A percentile compares a stretch with the other conserved stretches of the same genome.
phyloP scores from a whole-genome alignment of 768 basidiomycete species.

The Exidia glandulosa region DNA sequence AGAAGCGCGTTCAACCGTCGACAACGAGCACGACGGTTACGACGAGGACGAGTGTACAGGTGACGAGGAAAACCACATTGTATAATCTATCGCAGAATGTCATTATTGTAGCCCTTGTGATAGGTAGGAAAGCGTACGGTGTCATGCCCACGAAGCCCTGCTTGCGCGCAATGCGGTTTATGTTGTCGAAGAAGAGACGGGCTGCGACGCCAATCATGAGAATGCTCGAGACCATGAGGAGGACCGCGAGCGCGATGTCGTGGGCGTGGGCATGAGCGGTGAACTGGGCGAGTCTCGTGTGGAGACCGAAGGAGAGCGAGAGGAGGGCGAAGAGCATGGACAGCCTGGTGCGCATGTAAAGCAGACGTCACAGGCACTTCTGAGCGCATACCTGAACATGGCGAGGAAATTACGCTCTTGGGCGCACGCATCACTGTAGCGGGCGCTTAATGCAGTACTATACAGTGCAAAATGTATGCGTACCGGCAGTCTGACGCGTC shows the following conservation, averaged over 20 bases:
- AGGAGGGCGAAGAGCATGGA: not conserved
- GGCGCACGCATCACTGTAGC: not conserved
- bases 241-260: not conserved
- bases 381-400: not conserved
- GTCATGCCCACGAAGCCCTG: not conserved
- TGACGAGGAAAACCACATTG: not conserved
- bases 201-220: not conserved
- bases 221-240: not conserved
- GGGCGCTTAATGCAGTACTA: too few species aligned
- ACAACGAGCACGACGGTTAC: slow-evolving; percentile 65
- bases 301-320: not conserved
- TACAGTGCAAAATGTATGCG: too few species aligned
- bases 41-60: slow-evolving; percentile 26
- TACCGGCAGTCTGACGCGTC: not conserved
- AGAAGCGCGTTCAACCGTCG: slow-evolving; percentile 59
- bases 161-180: not conserved
- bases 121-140: not conserved
- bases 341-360: not conserved
- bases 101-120: not conserved
- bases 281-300: not conserved
- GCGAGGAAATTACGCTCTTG: not conserved
- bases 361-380: not conserved
- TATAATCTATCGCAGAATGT: not conserved
- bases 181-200: not conserved
- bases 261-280: not conserved